Evolutionary conservation across 73 alveolate genomes (phyloP), one percentile per base, ranked within the genome.

Genomic region (Paramecium sexaurelia): DNA sequence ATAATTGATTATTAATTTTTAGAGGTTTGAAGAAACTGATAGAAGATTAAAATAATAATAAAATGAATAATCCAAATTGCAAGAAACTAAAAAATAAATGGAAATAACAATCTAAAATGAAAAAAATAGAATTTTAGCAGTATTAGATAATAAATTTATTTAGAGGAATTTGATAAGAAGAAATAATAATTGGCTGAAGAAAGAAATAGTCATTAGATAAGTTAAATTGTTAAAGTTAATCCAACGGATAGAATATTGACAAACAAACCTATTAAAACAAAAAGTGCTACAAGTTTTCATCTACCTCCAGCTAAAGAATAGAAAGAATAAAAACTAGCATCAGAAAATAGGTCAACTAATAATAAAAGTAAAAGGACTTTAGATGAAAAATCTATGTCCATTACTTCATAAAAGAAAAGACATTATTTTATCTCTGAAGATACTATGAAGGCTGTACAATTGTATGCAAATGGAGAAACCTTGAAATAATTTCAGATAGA

Each of bases 261-360:
- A 10, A 78, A 45, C 8, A 78, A 78, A 45, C 43, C 43, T 7
- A 20, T 37, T 7, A 78, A 71, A 36, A 71, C 86, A 13, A 71
- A 71, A 20, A 71, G 90, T 78, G 71, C 71, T 0, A 78, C 75
- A 9, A 78, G 90, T 40, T 78, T 78, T 43, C 90, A 78, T 78
- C 41, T 78, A 45, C 67, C 67, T n/a, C 90, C 90, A 6, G 7
- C 68, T 5, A 43, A 56, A 36, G 36, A 78, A 39, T 78, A 61
- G 26, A 29, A 73, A 36, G 35, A 73, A 33, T 22, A 36, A 73
- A 36, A 33, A 73, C 11, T 36, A 73, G 32, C 56, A 2, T 73
- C 87, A 11, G 87, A 73, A 36, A 39, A 36, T 73, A 73, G 57
- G 35, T 73, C 87, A 4, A 73, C 87, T 11, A 73, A 33, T 73